Conservation (phyloP, 371 early-diverging fungal genomes). For the Conidiobolus coronatus region DNA sequence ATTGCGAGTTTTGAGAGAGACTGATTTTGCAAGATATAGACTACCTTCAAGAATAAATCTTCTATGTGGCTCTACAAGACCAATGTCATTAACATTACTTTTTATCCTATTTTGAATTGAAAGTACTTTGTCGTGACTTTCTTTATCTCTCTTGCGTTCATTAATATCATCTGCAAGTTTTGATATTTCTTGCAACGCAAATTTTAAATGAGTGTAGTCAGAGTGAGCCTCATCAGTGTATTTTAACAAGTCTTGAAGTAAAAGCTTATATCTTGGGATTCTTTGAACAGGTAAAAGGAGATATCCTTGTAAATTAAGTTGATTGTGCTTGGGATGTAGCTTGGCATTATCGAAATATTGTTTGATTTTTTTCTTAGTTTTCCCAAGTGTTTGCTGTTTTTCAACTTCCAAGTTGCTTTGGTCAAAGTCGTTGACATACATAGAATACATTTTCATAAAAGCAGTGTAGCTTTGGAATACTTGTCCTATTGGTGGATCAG, state of each 20-base stretch:
- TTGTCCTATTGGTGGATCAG: slow-evolving; percentile 11
- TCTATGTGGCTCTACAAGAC: slow-evolving; percentile 23
- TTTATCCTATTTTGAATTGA: slow-evolving; percentile 20
- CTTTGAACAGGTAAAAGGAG: slow-evolving; percentile 63
- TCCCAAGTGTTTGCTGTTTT: slow-evolving; percentile 12
- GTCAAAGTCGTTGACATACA: slow-evolving; percentile 54
- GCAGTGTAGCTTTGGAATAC: slow-evolving; percentile 19
- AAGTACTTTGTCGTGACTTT: slow-evolving; percentile 18
- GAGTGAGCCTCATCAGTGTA: slow-evolving; percentile 30
- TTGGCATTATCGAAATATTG: slow-evolving; percentile 10
- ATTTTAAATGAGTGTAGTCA: slow-evolving; percentile 24
- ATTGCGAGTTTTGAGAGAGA: slow-evolving; percentile 5
- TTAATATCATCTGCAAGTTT: slow-evolving; percentile 38
- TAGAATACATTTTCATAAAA: slow-evolving; percentile 39
- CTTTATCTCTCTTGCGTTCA: slow-evolving; percentile 32
- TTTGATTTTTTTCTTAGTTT: slow-evolving; percentile 12
- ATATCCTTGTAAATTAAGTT: slow-evolving; percentile 40
- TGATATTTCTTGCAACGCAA: slow-evolving; percentile 30
- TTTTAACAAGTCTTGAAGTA: slow-evolving; percentile 35
- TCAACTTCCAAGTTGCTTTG: slow-evolving; percentile 23
- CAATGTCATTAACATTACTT: slow-evolving; percentile 12
- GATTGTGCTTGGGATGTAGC: slow-evolving; percentile 25
- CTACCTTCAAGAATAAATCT: slow-evolving; percentile 18
- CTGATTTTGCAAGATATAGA: slow-evolving; percentile 11
- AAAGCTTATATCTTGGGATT: slow-evolving; percentile 49